These are phyloP conservation scores for Rheum nobile DNA, from an alignment of 148 eudicot species.

Conservation along the genomic window DNA sequence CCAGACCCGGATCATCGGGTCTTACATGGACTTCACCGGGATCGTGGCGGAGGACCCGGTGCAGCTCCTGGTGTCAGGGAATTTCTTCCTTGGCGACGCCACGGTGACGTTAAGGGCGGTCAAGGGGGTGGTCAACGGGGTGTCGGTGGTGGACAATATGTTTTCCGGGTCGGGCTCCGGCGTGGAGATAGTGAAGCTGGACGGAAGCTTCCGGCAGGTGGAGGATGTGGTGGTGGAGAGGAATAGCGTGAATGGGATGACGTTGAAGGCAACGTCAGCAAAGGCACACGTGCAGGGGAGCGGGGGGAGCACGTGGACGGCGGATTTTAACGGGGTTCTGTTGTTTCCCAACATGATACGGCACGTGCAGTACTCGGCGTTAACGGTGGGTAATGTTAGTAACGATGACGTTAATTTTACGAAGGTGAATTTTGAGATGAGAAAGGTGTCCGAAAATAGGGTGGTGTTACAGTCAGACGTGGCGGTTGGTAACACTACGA, in stretches of 20 bases:
- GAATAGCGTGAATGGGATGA: slow-evolving; percentile 68
- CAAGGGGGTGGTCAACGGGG: slow-evolving; percentile 42
- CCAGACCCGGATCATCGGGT: slow-evolving; percentile 72
- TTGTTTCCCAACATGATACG: slow-evolving; percentile 57
- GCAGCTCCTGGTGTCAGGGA: slow-evolving; percentile 48
- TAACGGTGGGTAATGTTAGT: slow-evolving; percentile 15
- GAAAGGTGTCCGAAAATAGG: slow-evolving; percentile 46
- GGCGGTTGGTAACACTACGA: slow-evolving; percentile 23
- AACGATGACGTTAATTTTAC: slow-evolving; percentile 31
- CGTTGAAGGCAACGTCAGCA: slow-evolving; percentile 47
- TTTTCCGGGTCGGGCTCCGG: slow-evolving; percentile 61
- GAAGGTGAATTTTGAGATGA: slow-evolving; percentile 37
- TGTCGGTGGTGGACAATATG: slow-evolving; percentile 70
- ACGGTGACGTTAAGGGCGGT: slow-evolving; percentile 47
- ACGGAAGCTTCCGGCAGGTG: slow-evolving; percentile 34
- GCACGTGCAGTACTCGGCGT: slow-evolving; percentile 41
- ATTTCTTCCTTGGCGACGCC: slow-evolving; percentile 77
- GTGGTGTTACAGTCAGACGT: slow-evolving; percentile 49
- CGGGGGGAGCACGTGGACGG: slow-evolving; percentile 48
- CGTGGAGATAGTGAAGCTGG: slow-evolving; percentile 57
- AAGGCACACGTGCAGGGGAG: slow-evolving; percentile 34
- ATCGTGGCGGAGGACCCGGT: slow-evolving; percentile 87
- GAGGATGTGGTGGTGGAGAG: slow-evolving; percentile 51
- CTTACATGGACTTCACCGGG: slow-evolving; percentile 68
- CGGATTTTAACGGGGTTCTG: slow-evolving; percentile 41